Evolutionary conservation across 164 flowering plant species (phyloP), one percentile per base, ranked within the genome.

Genomic region (Chimonanthus praecox): DNA sequence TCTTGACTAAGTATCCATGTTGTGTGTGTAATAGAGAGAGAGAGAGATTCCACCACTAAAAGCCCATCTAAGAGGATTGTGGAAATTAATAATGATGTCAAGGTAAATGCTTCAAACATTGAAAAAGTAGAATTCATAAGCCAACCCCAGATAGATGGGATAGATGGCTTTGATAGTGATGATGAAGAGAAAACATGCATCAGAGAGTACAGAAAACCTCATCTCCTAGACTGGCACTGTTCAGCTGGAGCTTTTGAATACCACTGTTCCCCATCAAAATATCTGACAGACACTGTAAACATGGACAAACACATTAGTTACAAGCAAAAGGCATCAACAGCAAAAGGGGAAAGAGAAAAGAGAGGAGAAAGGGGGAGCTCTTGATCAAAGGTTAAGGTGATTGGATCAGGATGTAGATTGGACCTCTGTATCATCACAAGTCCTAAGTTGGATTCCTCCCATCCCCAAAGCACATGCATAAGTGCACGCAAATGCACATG

Each of bases 241-340:
- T 96, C 71, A 96, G 84, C 82, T 87, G 97, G 73, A 96, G 97
- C 86, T 83, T 92, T 76, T 88, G 77, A 78, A 96, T 87, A 49
- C 94, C 82, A 65, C 78, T 20, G 83, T 96, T 96, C 16, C 81
- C 78, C 78, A 76, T 83, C 83, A 96, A 75, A 63, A 92, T 85
- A 72, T 87, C 85, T 72, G 92, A 84, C 58, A 96, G 83, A 82
- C 76, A 77, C 99, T 96, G 87, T 47, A 71, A 75, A 80, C 15
- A 74, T 58, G 72, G 8, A 71, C 18, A 58, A 71, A 45, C 44
- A 3, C 15, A 8, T 63, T n/a, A 44, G 11, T 66, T 45, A 66
- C n/a, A 44, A 33, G 68, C 47, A 43, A 15, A 4, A 33, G 10
- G n/a, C 58, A 54, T 5, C 9, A 49, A 5, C 51, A 5, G 51